Conservation (phyloP, 768 basidiomycete species). For the Dictyophora rubrovolvata region DNA sequence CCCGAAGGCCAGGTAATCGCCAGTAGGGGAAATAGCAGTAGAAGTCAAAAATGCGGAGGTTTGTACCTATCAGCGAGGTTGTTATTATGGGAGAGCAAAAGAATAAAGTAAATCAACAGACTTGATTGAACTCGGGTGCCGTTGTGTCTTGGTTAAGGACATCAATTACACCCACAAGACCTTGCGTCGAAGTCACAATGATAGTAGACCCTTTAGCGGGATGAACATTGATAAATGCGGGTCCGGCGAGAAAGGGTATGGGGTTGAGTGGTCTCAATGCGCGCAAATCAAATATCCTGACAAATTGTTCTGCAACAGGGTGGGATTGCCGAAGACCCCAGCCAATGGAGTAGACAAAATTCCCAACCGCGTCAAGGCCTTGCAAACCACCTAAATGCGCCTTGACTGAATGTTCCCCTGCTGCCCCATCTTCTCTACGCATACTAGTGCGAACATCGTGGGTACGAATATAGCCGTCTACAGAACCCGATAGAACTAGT, state of each 20-base stretch:
- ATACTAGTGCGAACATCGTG: conserved; percentile 59
- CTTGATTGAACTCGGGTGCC: conserved; percentile 69
- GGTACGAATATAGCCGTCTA: conserved; percentile 64
- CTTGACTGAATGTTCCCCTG: conserved; percentile 43
- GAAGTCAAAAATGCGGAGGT: conserved; percentile 69
- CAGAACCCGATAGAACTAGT: conserved; percentile 52
- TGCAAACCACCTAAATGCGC: conserved; percentile 78
- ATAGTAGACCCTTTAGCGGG: conserved; percentile 69
- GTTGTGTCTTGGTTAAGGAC: conserved; percentile 55
- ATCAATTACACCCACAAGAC: conserved; percentile 80
- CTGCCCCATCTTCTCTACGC: conserved; percentile 28
- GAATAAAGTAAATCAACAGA: conserved; percentile 19
- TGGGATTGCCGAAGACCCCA: conserved; percentile 82
- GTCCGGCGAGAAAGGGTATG: conserved; percentile 77
- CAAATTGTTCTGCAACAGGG: conserved; percentile 81
- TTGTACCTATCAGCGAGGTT: conserved; percentile 40
- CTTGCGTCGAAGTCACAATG: conserved; percentile 67
- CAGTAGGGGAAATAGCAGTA: conserved; percentile 72
- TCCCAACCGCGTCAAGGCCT: conserved; percentile 70
- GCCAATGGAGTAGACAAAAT: conserved; percentile 79
- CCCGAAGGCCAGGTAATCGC: conserved; percentile 87
- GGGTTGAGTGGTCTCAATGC: conserved; percentile 76
- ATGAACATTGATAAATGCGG: conserved; percentile 73
- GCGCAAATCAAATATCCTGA: conserved; percentile 87
- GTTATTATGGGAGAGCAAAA: background rate